A percentile compares a stretch with the other conserved stretches of the same genome.
Evolutionary conservation across 176 grass and related monocot genomes (phyloP).

Genomic region (Juncus effusus): DNA sequence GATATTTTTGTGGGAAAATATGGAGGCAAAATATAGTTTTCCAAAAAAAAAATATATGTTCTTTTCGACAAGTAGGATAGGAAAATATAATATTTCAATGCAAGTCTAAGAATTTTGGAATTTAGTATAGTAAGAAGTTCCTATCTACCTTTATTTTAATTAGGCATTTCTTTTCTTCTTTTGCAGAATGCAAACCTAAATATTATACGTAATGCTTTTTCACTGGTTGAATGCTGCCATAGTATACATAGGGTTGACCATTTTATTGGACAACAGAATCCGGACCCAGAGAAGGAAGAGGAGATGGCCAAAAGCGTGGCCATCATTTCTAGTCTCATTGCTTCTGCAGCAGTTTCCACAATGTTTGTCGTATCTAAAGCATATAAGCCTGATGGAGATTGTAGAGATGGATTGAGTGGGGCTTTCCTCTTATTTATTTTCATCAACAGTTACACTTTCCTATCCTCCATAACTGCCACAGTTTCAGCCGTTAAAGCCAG

Average conservation of each 20-base stretch:
- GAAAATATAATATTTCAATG: neutral
- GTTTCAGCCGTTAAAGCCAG: too few species aligned
- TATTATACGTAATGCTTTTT: neutral
- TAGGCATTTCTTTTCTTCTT: neutral
- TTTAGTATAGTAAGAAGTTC: neutral
- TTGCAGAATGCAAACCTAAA: neutral
- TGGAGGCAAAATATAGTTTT: neutral
- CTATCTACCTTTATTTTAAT: neutral
- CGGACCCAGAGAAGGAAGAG: neutral
- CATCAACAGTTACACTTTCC: too few species aligned
- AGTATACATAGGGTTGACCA: neutral
- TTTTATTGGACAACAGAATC: neutral
- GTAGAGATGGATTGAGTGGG: too few species aligned
- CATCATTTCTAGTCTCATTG: neutral
- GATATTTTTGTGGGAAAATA: too few species aligned
- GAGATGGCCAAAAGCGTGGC: neutral
- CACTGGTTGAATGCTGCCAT: too few species aligned
- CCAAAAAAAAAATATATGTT: neutral
- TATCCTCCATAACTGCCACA: too few species aligned
- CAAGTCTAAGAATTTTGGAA: neutral
- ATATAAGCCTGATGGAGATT: too few species aligned
- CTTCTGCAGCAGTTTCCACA: slow-evolving; percentile 4
- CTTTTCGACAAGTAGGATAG: neutral
- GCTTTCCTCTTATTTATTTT: too few species aligned
- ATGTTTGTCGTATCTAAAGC: neutral